Evolutionary conservation across 1,284 basidiomycete species (phyloP), one percentile per base, ranked within the genome.

Genomic region (Trametes versicolor): DNA sequence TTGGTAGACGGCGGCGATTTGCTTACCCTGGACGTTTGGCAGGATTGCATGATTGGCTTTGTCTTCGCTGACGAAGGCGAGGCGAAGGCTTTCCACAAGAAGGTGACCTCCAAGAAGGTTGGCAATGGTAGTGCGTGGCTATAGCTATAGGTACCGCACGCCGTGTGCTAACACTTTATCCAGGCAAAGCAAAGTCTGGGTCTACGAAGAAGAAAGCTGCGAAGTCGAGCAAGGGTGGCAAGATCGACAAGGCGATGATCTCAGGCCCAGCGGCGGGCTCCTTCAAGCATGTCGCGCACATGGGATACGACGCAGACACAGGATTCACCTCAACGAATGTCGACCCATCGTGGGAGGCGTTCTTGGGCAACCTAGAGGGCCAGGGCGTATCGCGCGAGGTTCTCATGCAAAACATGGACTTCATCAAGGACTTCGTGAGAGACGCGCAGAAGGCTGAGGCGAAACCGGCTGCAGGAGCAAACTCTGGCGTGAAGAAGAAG

Each of bases 271-370:
- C 88, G 19, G 76, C 80, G 2, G 91, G 90, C 21, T 92, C 92
- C 4, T 98, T 98, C 83, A 86, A 89, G 69, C 97, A 99, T 75
- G 86, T 98, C 50, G 95, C 94, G 0, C 97, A 98, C 76, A 98
- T 99, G 94, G 96, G 96, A 27, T 98, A 93, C 77, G 93, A 97
- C 71, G 78, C 87, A 0, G 89, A 97, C 71, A 87, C 89, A 45
- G 96, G 96, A 5, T 98, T 96, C 77, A 91, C 90, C 0, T 93
- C 92, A 1, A 86, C 86, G 39, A 94, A 94, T 65, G 94, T 98
- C n/a, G 97, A 99, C 78, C 90, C 94, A 4, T 95, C 92, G 9
- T 99, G 97, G 97, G 85, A 90, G 63, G 83, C 89, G 0, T 81
- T 99, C 62, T 84, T 99, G 2, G 85, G 83, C 27, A 85, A 90